Evolutionary conservation across 495 filamentous ascomycete genomes (phyloP), one percentile per base, ranked within the genome.

Genomic region (Penicillium tannophilum): DNA sequence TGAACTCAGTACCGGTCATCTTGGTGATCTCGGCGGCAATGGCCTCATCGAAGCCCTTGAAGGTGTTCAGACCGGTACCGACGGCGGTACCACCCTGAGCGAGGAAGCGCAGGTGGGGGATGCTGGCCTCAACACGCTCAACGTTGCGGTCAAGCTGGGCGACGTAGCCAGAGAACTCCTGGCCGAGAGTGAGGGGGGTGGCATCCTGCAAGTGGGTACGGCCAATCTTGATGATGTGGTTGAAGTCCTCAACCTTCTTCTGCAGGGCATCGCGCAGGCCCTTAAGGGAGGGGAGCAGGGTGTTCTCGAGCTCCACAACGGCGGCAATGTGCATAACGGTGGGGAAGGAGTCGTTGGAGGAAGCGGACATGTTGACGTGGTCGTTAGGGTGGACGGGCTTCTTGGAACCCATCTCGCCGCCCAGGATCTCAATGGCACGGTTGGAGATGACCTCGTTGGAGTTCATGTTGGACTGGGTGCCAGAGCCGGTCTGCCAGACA

Each of bases 391-490:
- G 94, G 41, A 98, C 94, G 30, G 94, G 94, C 82, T 94, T 96
- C 86, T 98, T 98, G 77, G 81, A 85, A 55, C 94, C 94, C 88
- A 92, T 97, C 62, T 81, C 85, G 62, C 94, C 94, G 57, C 94
- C 94, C 16, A 98, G 82, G 57, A 98, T 94, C 80, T 98, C 95
- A 74, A 98, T 98, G 43, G 94, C 94, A 58, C 94, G 91, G 84
- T 98, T 98, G 58, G 93, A 97, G 78, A 98, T 98, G 73, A 98
- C 94, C 79, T 98, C 94, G 78, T 98, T 98, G 72, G 94, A 93
- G 82, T 98, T 98, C 94, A 98, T 98, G 86, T 98, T 98, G 71
- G 92, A 96, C 80, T 98, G 94, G 26, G 94, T 98, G 67, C 94
- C 94, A 17, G 95, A 98, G 56, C 94, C 94, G 39, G 94, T 98